Base-by-base conservation (phyloP, 768 basidiomycete genomes). In the Auriscalpium microsporum region DNA sequence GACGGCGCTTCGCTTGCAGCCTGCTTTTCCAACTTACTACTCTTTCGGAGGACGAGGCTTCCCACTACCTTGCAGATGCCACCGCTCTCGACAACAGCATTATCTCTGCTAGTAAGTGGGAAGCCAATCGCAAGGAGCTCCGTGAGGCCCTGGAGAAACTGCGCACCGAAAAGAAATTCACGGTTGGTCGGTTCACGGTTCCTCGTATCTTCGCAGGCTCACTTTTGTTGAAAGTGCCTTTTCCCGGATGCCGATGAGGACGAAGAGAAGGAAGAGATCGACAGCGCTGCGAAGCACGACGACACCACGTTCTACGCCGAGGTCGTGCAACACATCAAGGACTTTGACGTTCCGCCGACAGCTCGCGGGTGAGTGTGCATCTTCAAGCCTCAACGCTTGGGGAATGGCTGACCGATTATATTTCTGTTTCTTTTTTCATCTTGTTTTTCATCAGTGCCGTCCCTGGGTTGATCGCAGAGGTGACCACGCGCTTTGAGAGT, bases 21-120 rank as follows among this genome's bases (percentile, higher is more conserved):
- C 38, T 53, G 48, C 46, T 59, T 35, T 57, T 59, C 37, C 11
- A 13, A 9, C 37, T 59, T 11, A 42, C 57, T 34, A 7, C 37
- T 33, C 50, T 57, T 9, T 46, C 58, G 2, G 45, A 51, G n/a
- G 45, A 50, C 11, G 58, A 59, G 56, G 57, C 57, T 33, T 28
- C 19, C 5, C 52, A 44, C 33, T 51, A 59, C 44, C 21, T 57
- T 7, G 45, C 56, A 17, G 36, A 8, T 33, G 46, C 44, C 33
- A 9, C 3, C 2, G 36, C 52, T n/a, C 17, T 57, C 16, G 21
- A 2, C 3, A 17, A 54, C 1, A 50, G 51, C n/a, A 9, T 57
- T 14, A n/a, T 17, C 8, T 57, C 56, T 1, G 44, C 48, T 1
- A 48, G 28, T 35, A 36, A 4, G 9, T 59, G 58, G 58, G 56